These are phyloP conservation scores for Trichophyton simii DNA, from an alignment of 2,329 filamentous ascomycete genomes.

Conservation along the genomic window DNA sequence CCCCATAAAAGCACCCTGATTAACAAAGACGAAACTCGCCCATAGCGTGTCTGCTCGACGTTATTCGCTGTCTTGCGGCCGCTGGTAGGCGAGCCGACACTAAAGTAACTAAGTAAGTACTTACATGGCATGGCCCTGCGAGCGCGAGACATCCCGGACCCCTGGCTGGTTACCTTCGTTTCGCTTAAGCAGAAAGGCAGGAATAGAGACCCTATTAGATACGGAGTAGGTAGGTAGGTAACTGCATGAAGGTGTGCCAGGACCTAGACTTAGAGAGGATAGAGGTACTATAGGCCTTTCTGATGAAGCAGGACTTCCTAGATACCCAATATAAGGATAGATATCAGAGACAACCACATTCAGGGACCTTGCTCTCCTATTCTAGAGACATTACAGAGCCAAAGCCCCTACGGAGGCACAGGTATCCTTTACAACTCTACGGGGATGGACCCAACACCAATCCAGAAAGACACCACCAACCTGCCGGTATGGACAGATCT, in stretches of 20 bases:
- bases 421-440: background rate
- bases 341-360: background rate
- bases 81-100: conserved; percentile 2
- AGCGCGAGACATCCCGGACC: background rate
- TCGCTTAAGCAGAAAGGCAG: background rate
- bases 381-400: background rate
- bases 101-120: background rate
- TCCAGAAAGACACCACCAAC: background rate
- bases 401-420: background rate
- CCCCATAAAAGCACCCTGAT: conserved; percentile 1
- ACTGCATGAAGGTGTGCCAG: background rate
- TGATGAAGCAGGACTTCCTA: background rate
- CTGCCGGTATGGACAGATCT: background rate
- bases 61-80: background rate
- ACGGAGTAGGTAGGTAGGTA: background rate
- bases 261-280: background rate
- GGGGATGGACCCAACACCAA: background rate
- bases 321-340: background rate
- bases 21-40: background rate
- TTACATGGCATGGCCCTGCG: background rate
- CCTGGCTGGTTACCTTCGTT: too few species aligned
- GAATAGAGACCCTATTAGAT: background rate
- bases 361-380: background rate
- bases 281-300: background rate
- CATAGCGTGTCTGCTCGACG: background rate